Base-by-base conservation (phyloP, 805 yeast species). In the Crinitomyces ghanaensis region DNA sequence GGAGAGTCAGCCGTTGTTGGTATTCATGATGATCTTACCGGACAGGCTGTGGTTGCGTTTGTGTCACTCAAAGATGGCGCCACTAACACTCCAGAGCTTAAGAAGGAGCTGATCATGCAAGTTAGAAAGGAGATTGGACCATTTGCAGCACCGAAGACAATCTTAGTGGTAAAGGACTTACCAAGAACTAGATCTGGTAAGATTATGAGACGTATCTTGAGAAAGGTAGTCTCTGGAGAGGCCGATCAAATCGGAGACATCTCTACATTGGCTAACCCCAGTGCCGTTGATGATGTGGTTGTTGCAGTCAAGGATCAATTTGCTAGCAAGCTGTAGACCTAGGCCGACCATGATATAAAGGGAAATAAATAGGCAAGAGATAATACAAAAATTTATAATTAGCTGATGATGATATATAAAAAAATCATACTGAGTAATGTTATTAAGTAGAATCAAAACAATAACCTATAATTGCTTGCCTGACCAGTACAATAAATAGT, bases 101-200 rank as follows among this genome's bases (percentile, higher is more conserved):
- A 75, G 72, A 48, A 73, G 60, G 83, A 79, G 55, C 72, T 91
- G 43, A 71, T 85, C 37, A 63, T 85, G 59, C 82, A 83, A 42
- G 95, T 88, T 31, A 74, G 98, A 60, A 78, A 81, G 55, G 82
- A 78, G 51, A 84, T 84, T 57, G 95, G 95, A 26, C 74, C 74
- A 30, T 84, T 84, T 60, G 98, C 98, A 14, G 93, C 96, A 36
- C 98, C 98, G 53, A 86, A 86, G 61, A 66, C 75, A 39, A 75
- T 86, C 39, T 68, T 78, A 48, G 63, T 86, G 37, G 93, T 88
- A 35, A 79, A 74, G 37, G 97, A 91, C 54, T 72, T 91, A 57
- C 97, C 97, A 62, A 88, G 86, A 72, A 91, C 97, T 16, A 75
- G 97, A 63, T 84, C 95, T 6, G 97, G 97, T 49, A 91, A 91